These are phyloP conservation scores for Coemansia sp. DNA, from an alignment of 192 early-diverging fungal genomes.

Conservation along the genomic window DNA sequence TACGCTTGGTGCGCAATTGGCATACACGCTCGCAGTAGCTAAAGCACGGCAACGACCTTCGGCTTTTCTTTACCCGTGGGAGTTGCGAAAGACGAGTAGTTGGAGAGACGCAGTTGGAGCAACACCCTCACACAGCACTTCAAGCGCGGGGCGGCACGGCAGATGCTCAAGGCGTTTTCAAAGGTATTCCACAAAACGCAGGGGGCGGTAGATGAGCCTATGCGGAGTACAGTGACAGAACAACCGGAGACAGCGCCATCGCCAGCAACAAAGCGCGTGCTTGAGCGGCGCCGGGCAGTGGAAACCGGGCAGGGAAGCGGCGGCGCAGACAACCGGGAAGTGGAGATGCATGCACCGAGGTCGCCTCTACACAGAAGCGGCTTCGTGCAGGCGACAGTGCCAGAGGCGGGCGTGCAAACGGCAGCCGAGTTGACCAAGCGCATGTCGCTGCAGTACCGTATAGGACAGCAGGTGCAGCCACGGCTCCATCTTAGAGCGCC, in stretches of 20 bases:
- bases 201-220: constrained; percentile 25
- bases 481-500: constrained; percentile 42
- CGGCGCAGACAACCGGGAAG: constrained; percentile 1
- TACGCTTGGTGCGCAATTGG: too few species aligned
- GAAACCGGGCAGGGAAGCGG: constrained; percentile 10
- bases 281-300: constrained; percentile 22
- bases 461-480: constrained; percentile 45
- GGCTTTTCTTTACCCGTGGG: too few species aligned
- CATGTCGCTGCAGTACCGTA: constrained; percentile 31
- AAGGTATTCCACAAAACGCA: constrained; percentile 52
- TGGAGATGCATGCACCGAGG: constrained; percentile 6
- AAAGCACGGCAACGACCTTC: too few species aligned
- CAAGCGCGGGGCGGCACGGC: constrained; percentile 1
- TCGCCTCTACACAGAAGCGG: constrained; percentile 8
- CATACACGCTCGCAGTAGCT: too few species aligned
- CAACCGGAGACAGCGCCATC: not conserved
- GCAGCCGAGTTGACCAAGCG: constrained; percentile 27
- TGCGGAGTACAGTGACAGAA: not conserved
- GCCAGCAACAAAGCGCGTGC: constrained; percentile 10
- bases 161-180: constrained; percentile 53
- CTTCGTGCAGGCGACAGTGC: not conserved
- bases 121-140: too few species aligned
- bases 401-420: constrained; percentile 10
- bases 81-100: too few species aligned
- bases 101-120: too few species aligned